These are phyloP conservation scores for Vicia faba DNA, from an alignment of 306 rosid genomes.

Conservation along the genomic window DNA sequence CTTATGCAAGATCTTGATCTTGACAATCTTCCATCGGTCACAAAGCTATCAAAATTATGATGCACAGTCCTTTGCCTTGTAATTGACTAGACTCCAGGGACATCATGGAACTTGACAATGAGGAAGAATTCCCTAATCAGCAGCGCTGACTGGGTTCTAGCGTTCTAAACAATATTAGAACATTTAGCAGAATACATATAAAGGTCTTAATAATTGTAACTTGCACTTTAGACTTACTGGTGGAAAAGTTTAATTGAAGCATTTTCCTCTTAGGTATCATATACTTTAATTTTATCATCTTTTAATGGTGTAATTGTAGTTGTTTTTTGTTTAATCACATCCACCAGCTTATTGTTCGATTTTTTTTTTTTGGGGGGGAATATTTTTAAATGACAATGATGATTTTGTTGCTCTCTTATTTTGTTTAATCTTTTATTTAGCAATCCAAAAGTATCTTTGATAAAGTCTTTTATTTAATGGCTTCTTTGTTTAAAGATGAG, in stretches of 20 bases:
- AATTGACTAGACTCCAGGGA: neutral
- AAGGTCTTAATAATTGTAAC: neutral
- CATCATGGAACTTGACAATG: neutral
- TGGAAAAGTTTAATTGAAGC: neutral
- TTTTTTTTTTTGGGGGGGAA: neutral
- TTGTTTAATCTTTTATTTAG: neutral
- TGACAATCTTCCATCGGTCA: neutral
- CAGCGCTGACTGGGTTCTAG: neutral
- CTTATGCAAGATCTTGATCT: too few species aligned
- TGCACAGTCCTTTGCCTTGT: neutral
- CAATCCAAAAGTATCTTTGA: neutral
- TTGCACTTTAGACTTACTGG: neutral
- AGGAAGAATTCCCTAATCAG: neutral
- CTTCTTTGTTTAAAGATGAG: slow-evolving; percentile 12
- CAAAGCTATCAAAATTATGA: neutral
- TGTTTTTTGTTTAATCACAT: neutral
- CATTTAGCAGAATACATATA: neutral
- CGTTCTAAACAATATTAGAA: neutral
- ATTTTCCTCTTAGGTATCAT: neutral
- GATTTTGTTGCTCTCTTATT: neutral
- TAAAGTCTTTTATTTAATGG: neutral
- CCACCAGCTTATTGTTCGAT: neutral
- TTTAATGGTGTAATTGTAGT: neutral
- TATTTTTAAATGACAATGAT: neutral
- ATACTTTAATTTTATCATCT: neutral